phyloP scores from a whole-genome alignment of 352 stramenopile species.

The Phytophthora citricola region DNA sequence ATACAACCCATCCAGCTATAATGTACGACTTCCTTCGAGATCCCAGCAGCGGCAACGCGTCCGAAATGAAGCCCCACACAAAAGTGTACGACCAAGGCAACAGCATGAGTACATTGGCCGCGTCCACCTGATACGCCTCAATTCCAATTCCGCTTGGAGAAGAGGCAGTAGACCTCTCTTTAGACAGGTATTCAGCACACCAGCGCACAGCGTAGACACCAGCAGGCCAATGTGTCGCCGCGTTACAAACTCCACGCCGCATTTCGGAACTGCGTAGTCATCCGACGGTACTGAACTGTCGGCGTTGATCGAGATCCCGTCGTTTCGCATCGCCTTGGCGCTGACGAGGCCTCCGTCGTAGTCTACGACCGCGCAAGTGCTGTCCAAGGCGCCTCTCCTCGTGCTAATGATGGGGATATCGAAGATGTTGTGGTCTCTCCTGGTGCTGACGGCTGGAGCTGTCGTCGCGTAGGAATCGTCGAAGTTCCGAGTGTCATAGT shows the following conservation, averaged over 20 bases:
- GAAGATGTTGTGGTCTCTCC: conserved; percentile 24
- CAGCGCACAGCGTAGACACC: conserved; percentile 47
- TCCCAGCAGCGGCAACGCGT: conserved; percentile 53
- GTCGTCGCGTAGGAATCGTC: conserved; percentile 38
- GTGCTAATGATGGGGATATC: conserved; percentile 34
- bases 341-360: conserved; percentile 34
- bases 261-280: conserved; percentile 8
- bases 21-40: conserved; percentile 64
- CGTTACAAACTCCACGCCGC: conserved; percentile 23
- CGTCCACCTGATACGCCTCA: conserved; percentile 44
- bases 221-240: conserved; percentile 41
- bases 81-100: conserved; percentile 62
- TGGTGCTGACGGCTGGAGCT: conserved; percentile 18
- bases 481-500: conserved; percentile 15
- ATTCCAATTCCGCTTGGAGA: conserved; percentile 46
- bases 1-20: conserved; percentile 52
- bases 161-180: conserved; percentile 50
- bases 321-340: conserved; percentile 9
- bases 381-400: conserved; percentile 26
- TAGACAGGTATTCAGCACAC: conserved; percentile 41
- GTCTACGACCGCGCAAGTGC: conserved; percentile 37
- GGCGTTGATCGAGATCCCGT: conserved; percentile 16
- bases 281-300: conserved; percentile 20
- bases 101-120: conserved; percentile 44
- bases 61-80: conserved; percentile 59